Conservation (phyloP, 352 stramenopile species). For the Phytophthora cryptogea region DNA sequence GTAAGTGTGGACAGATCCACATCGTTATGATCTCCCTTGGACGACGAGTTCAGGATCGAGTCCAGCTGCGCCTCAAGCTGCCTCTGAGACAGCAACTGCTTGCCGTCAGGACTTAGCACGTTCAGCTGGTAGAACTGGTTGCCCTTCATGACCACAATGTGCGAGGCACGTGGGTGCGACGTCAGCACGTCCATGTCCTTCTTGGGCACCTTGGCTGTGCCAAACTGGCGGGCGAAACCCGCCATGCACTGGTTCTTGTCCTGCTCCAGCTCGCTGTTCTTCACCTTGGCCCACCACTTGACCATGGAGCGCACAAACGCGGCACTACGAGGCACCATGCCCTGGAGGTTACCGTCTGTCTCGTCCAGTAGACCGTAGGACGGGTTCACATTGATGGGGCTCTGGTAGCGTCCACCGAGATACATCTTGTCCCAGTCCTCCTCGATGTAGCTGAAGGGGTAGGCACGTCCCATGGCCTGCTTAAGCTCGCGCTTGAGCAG, state of each 20-base stretch:
- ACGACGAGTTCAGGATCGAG: conserved; percentile 63
- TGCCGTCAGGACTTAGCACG: conserved; percentile 80
- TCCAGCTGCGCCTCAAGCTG: conserved; percentile 70
- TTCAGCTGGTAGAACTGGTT: conserved; percentile 88
- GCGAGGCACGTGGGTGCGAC: conserved; percentile 73
- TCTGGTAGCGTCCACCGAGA: conserved; percentile 86
- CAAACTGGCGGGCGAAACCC: conserved; percentile 86
- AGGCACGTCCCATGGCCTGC: conserved; percentile 79
- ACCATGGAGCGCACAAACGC: conserved; percentile 81
- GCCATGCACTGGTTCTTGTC: conserved; percentile 92
- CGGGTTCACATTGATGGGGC: conserved; percentile 92
- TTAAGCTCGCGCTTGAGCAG: conserved; percentile 75
- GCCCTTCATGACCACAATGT: conserved; percentile 90
- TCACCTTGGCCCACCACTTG: conserved; percentile 91
- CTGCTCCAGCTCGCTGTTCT: conserved; percentile 86
- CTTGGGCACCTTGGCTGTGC: conserved; percentile 83
- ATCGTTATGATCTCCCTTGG: conserved; percentile 52
- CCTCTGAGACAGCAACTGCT: conserved; percentile 77
- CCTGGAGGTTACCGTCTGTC: conserved; percentile 72
- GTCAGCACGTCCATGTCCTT: conserved; percentile 72
- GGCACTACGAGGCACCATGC: conserved; percentile 70
- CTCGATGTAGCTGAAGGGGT: conserved; percentile 95
- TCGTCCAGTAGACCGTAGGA: conserved; percentile 87
- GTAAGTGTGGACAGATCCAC: conserved; percentile 81
- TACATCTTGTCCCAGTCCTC: conserved; percentile 93